These are phyloP conservation scores for Suillus luteus DNA, from an alignment of 768 basidiomycete genomes.

Conservation along the genomic window DNA sequence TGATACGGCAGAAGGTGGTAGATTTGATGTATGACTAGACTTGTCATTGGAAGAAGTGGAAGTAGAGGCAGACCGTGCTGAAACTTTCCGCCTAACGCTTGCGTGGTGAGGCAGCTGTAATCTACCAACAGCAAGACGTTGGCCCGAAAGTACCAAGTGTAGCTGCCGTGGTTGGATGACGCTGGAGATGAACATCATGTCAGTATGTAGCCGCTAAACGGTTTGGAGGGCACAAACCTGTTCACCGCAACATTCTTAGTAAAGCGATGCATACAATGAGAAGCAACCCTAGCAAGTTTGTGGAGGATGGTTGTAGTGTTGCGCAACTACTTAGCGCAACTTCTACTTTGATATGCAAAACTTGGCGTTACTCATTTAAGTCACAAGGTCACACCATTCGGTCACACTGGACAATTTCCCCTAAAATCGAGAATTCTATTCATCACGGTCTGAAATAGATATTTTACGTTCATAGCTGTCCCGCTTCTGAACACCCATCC, in stretches of 20 bases:
- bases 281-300: slow-evolving; percentile 12
- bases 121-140: slow-evolving; percentile 15
- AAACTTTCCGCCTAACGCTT: background rate
- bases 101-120: background rate
- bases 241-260: slow-evolving; percentile 40
- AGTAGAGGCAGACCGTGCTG: slow-evolving; percentile 22
- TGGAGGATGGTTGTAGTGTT: background rate
- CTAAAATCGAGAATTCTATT: background rate
- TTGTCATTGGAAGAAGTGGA: slow-evolving; percentile 24
- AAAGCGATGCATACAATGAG: slow-evolving; percentile 42
- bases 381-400: background rate
- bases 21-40: slow-evolving; percentile 24
- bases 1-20: slow-evolving; percentile 27
- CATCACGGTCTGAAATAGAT: background rate
- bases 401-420: background rate
- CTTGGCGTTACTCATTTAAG: background rate
- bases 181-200: background rate
- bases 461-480: background rate
- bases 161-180: background rate
- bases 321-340: background rate
- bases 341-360: background rate
- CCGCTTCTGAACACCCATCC: background rate
- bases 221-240: slow-evolving; percentile 30
- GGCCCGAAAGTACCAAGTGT: slow-evolving; percentile 6
- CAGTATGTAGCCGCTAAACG: background rate